Percentiles rank a stretch among this genome's conserved stretches.
Evolutionary conservation across 306 rosid species (phyloP).

Genomic region (Pterocarpus santalinus): DNA sequence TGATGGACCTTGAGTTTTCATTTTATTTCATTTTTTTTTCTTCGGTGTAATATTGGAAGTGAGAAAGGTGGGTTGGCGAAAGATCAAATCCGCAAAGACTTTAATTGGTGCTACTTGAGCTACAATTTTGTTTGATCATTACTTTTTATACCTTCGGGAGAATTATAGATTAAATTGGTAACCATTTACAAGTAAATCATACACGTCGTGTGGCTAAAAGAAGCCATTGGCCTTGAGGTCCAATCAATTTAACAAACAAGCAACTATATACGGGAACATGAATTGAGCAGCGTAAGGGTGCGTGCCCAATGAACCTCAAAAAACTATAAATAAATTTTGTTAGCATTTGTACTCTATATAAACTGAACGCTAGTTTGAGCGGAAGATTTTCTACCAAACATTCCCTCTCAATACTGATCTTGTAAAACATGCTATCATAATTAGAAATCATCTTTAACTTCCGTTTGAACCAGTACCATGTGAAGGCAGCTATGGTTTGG

Average conservation of each 20-base stretch:
- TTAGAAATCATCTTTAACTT: background rate
- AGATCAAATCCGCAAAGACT: background rate
- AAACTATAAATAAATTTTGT: background rate
- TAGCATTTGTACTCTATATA: constrained; percentile 33
- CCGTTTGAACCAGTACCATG: constrained; percentile 33
- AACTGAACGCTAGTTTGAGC: constrained; percentile 1
- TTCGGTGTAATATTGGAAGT: no score
- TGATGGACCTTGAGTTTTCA: no score
- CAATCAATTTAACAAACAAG: background rate
- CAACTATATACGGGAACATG: no score
- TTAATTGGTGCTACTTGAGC: background rate
- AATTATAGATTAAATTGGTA: background rate
- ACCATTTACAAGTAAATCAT: background rate
- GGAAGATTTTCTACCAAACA: constrained; percentile 31
- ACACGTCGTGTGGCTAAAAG: background rate
- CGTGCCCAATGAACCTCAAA: constrained; percentile 9
- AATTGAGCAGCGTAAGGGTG: background rate
- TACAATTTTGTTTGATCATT: background rate
- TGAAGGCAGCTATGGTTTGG: background rate
- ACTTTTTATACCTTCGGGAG: background rate
- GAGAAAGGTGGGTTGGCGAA: background rate
- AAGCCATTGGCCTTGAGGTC: background rate
- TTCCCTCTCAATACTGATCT: constrained; percentile 23
- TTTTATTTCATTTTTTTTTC: no score
- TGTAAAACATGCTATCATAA: constrained; percentile 2